Conservation (phyloP, 768 basidiomycete genomes). For the Pholiota molesta region DNA sequence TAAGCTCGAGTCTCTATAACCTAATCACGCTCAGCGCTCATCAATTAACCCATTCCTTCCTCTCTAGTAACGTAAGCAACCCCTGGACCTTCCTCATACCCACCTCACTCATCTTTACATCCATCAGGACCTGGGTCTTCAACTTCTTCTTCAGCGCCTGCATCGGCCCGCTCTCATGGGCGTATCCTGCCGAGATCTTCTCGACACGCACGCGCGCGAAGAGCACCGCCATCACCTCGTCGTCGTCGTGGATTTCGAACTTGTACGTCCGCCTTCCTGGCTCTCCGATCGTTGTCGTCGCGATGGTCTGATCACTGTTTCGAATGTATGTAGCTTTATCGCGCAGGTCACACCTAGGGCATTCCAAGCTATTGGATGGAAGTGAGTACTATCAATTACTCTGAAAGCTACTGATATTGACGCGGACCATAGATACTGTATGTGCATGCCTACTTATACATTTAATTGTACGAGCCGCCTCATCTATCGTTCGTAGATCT, state of each 20-base stretch:
- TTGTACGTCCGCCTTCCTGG: slow-evolving; percentile 29
- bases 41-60: not conserved
- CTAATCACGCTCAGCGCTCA: too few relatives aligned
- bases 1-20: slow-evolving; percentile 20
- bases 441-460: not conserved
- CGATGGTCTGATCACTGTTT: not conserved
- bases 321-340: slow-evolving; percentile 36
- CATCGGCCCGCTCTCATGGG: slow-evolving; percentile 49
- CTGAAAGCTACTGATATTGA: too few relatives aligned
- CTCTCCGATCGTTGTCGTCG: not conserved
- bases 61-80: not conserved
- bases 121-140: slow-evolving; percentile 44
- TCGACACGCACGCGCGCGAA: slow-evolving; percentile 47
- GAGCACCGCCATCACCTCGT: slow-evolving; percentile 47
- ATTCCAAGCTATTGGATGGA: slow-evolving; percentile 44
- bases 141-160: slow-evolving; percentile 51
- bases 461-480: not conserved
- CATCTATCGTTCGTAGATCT: slow-evolving; percentile 29
- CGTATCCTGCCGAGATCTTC: slow-evolving; percentile 47
- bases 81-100: not conserved
- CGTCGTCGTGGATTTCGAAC: slow-evolving; percentile 48
- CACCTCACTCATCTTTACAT: not conserved
- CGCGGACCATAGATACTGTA: not conserved
- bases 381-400: slow-evolving; percentile 26
- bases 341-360: slow-evolving; percentile 47